Evolutionary conservation across 192 early-diverging fungal species (phyloP), one percentile per base, ranked within the genome.

Genomic region (Coemansia sp.): DNA sequence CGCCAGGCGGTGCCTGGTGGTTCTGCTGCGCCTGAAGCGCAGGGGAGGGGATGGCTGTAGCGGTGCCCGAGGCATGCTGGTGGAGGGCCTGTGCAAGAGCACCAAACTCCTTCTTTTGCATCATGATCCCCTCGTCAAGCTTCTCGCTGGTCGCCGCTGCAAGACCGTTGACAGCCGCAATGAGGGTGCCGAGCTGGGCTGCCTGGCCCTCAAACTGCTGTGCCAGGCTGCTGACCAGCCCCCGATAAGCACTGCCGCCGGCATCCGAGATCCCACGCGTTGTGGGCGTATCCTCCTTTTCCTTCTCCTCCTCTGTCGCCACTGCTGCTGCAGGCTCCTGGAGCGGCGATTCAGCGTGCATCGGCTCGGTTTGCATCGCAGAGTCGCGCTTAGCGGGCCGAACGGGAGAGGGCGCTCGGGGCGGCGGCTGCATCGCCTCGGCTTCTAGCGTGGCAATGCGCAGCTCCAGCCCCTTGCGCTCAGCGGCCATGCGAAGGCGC

Each of bases 321-420:
- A 23, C 18, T 19, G 9, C 19, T 10, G 53, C 15, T n/a, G n/a
- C n/a, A n/a, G n/a, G n/a, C n/a, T n/a, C n/a, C n/a, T n/a, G n/a
- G n/a, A n/a, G n/a, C n/a, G n/a, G n/a, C n/a, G n/a, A n/a, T n/a
- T n/a, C n/a, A n/a, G n/a, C n/a, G n/a, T n/a, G n/a, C n/a, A n/a
- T n/a, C n/a, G n/a, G n/a, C 2, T 57, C 55, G 4, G 64, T 67
- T 37, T 67, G 64, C 52, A 69, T 53, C 4, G 70, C 62, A 18
- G 70, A 61, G 26, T 64, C 55, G 24, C 63, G 58, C 32, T 30
- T 54, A 19, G 48, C 42, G 30, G 54, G 30, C 10, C 58, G 44
- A 32, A 48, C 17, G 3, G 58, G 58, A 20, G 50, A 43, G 9
- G 52, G 23, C 15, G 51, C 35, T 1, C 50, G 57, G 3, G 36